Percentiles rank a stretch among this genome's conserved stretches.
Evolutionary conservation across 1,284 basidiomycete genomes (phyloP).

Genomic region (Dichomitus squalens): DNA sequence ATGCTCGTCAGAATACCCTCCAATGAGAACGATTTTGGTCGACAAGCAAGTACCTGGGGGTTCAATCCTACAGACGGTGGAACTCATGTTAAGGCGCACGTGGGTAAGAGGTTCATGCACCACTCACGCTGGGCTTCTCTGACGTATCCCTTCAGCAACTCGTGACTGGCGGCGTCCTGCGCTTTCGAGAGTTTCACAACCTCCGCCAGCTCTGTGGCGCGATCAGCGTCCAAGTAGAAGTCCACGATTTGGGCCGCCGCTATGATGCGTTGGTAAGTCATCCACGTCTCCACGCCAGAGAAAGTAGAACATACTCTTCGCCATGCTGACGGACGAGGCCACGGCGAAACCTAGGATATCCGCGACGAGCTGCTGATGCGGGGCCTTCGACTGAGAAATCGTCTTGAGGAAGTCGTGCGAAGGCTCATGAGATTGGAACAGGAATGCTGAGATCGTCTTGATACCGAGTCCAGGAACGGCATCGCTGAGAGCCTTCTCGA

Average conservation of each 20-base stretch:
- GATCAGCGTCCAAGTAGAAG: constrained; percentile 57
- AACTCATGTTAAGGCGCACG: not conserved
- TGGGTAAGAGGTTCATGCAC: not conserved
- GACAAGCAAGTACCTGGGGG: not conserved
- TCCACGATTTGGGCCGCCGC: constrained; percentile 61
- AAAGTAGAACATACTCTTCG: constrained; percentile 47
- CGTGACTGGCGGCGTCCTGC: constrained; percentile 37
- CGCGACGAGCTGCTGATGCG: constrained; percentile 45
- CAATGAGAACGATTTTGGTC: not conserved
- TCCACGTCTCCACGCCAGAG: constrained; percentile 28
- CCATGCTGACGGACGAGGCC: constrained; percentile 47
- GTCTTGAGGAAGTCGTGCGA: constrained; percentile 46
- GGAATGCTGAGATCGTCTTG: constrained; percentile 13
- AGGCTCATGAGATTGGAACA: constrained; percentile 36
- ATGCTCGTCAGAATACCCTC: constrained; percentile 12
- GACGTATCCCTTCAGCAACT: constrained; percentile 52
- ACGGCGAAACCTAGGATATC: constrained; percentile 51
- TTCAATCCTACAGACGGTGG: not conserved
- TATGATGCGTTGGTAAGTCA: not conserved
- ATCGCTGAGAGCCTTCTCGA: constrained; percentile 44
- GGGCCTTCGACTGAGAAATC: constrained; percentile 43
- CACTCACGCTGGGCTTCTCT: constrained; percentile 53
- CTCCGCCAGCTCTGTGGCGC: constrained; percentile 41
- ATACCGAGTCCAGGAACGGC: constrained; percentile 17
- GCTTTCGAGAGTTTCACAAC: constrained; percentile 44